A percentile compares a stretch with the other conserved stretches of the same genome.
These are phyloP conservation scores for Yamadazyma paraphyllophila DNA, from an alignment of 805 yeast species.

Conservation along the genomic window DNA sequence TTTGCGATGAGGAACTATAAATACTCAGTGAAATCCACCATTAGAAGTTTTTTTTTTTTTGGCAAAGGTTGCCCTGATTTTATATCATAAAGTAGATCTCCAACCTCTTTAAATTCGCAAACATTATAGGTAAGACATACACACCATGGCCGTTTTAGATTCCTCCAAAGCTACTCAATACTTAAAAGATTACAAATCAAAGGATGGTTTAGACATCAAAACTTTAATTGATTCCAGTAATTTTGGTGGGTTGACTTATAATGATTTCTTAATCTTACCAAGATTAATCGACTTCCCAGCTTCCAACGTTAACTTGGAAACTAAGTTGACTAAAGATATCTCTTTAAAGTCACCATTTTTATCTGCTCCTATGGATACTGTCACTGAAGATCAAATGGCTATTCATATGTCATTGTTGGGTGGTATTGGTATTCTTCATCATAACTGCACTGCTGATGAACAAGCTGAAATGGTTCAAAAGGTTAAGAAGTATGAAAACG, in stretches of 20 bases:
- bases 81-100: conserved; percentile 9
- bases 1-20: conserved; percentile 8
- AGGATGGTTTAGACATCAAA: conserved; percentile 83
- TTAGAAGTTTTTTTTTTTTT: conserved; percentile 29
- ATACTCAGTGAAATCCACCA: conserved; percentile 4
- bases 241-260: conserved; percentile 97
- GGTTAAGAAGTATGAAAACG: conserved; percentile 96
- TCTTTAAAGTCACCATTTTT: conserved; percentile 90
- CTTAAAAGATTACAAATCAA: conserved; percentile 61
- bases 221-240: conserved; percentile 84
- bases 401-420: conserved; percentile 97
- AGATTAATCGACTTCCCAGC: conserved; percentile 92
- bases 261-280: conserved; percentile 92
- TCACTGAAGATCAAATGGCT: conserved; percentile 96
- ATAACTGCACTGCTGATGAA: conserved; percentile 93
- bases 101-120: conserved; percentile 1
- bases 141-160: conserved; percentile 21
- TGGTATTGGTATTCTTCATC: conserved; percentile 98
- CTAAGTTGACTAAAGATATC: conserved; percentile 89
- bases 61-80: conserved; percentile 41
- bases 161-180: conserved; percentile 63
- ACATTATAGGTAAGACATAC: no score
- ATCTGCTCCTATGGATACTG: conserved; percentile 99
- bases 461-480: conserved; percentile 98
- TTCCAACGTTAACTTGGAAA: conserved; percentile 69